Evolutionary conservation across 2,329 filamentous ascomycete genomes (phyloP).

Genomic region (Cercospora citrullina): DNA sequence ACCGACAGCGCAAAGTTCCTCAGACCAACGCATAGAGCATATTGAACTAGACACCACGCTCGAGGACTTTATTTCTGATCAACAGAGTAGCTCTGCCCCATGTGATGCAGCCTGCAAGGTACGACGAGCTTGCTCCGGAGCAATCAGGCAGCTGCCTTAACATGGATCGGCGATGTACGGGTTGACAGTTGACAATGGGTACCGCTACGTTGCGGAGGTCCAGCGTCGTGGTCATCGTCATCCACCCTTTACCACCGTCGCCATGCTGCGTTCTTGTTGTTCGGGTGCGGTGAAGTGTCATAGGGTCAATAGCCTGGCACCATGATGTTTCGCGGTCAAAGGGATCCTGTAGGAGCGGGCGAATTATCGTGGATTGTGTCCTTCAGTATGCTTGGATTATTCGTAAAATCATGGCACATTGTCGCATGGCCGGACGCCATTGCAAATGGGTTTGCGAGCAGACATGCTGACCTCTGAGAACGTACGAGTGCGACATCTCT

Average conservation of each 20-base stretch:
- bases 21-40: neutral
- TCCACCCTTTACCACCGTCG: neutral
- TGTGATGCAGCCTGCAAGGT: neutral
- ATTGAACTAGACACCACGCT: neutral
- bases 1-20: neutral
- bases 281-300: neutral
- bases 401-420: neutral
- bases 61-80: neutral
- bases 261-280: neutral
- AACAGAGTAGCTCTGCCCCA: neutral
- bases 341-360: neutral
- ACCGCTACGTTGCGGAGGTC: neutral
- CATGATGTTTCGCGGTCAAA: neutral
- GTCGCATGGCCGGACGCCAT: neutral
- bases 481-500: neutral
- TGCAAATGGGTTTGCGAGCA: neutral
- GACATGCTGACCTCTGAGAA: neutral
- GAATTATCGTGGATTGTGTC: neutral
- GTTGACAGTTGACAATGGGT: neutral
- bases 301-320: neutral
- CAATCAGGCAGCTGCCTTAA: neutral
- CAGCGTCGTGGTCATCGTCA: neutral
- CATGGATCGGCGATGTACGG: slow-evolving; percentile 1
- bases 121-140: neutral
- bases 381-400: neutral